Percentiles rank a stretch among this genome's conserved stretches.
phyloP scores from a whole-genome alignment of 192 early-diverging fungal species.

The Umbelopsis isabellina region DNA sequence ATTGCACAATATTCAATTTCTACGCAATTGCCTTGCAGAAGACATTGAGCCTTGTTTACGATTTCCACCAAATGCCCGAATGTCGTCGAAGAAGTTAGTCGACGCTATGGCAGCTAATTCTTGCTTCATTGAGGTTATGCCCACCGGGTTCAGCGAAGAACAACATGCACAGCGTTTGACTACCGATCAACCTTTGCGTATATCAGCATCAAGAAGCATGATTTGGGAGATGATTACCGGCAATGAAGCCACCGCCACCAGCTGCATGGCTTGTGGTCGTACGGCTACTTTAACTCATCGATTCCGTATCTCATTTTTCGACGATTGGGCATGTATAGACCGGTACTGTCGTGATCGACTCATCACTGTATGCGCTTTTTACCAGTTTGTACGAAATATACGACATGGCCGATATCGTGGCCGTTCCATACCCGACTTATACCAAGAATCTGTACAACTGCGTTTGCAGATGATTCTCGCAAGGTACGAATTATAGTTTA shows the following conservation, averaged over 20 bases:
- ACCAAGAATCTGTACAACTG: constrained; percentile 77
- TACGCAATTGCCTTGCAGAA: constrained; percentile 85
- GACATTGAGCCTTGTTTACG: constrained; percentile 93
- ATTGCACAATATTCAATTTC: constrained; percentile 76
- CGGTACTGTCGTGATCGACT: constrained; percentile 90
- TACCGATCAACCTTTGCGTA: constrained; percentile 52
- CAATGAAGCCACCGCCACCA: constrained; percentile 34
- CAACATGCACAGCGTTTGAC: constrained; percentile 44
- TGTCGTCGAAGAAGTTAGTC: constrained; percentile 82
- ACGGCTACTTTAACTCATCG: constrained; percentile 53
- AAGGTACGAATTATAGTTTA: constrained; percentile 12
- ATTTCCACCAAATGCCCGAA: constrained; percentile 88
- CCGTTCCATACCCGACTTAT: constrained; percentile 78
- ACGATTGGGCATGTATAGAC: constrained; percentile 79
- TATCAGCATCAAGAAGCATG: constrained; percentile 52
- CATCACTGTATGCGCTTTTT: constrained; percentile 88
- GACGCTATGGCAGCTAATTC: constrained; percentile 87
- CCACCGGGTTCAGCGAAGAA: constrained; percentile 49
- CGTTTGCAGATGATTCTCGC: constrained; percentile 83
- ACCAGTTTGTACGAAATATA: constrained; percentile 85
- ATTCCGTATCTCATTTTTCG: constrained; percentile 69
- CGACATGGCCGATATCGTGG: constrained; percentile 79
- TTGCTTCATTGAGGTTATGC: constrained; percentile 84
- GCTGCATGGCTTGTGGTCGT: constrained; percentile 61
- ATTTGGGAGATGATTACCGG: constrained; percentile 58